Conservation (phyloP, 1,284 basidiomycete genomes). For the Microbotryum saponariae region DNA sequence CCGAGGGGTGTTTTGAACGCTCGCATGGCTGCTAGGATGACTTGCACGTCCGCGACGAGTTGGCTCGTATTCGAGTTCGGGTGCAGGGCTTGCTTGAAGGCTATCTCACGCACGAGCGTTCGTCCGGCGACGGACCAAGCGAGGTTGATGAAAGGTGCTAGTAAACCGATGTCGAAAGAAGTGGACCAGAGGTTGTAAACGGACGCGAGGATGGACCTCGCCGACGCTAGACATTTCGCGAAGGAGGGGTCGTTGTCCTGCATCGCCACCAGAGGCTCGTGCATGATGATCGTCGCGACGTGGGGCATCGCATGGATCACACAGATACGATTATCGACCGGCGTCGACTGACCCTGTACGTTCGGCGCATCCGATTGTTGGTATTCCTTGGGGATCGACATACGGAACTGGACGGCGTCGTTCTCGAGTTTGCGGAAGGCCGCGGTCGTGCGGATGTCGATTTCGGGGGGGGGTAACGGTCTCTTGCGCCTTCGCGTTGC, state of each 20-base stretch:
- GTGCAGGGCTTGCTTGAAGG: slow-evolving; percentile 19
- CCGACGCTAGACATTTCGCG: slow-evolving; percentile 19
- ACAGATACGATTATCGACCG: slow-evolving; percentile 10
- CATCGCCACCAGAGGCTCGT: slow-evolving; percentile 31
- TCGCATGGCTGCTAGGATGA: slow-evolving; percentile 27
- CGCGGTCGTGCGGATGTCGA: slow-evolving; percentile 18
- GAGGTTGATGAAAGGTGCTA: slow-evolving; percentile 28
- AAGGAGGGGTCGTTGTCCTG: slow-evolving; percentile 20
- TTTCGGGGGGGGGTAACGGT: not conserved
- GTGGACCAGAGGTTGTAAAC: slow-evolving; percentile 25
- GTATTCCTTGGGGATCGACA: slow-evolving; percentile 34
- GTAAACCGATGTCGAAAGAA: slow-evolving; percentile 30
- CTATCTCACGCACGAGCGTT: slow-evolving; percentile 31
- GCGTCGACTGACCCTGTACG: not conserved
- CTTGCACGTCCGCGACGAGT: slow-evolving; percentile 18
- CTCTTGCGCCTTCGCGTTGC: slow-evolving; percentile 9
- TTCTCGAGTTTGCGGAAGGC: slow-evolving; percentile 33
- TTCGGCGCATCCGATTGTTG: slow-evolving; percentile 6
- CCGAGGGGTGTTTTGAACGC: not conserved
- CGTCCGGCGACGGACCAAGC: slow-evolving; percentile 33
- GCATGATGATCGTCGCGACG: slow-evolving; percentile 27
- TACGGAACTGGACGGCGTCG: slow-evolving; percentile 27
- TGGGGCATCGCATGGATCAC: slow-evolving; percentile 29
- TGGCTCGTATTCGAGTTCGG: not conserved
- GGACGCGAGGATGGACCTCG: slow-evolving; percentile 27